Evolutionary conservation across 805 yeast species (phyloP).

Genomic region (Candida stauntonica): DNA sequence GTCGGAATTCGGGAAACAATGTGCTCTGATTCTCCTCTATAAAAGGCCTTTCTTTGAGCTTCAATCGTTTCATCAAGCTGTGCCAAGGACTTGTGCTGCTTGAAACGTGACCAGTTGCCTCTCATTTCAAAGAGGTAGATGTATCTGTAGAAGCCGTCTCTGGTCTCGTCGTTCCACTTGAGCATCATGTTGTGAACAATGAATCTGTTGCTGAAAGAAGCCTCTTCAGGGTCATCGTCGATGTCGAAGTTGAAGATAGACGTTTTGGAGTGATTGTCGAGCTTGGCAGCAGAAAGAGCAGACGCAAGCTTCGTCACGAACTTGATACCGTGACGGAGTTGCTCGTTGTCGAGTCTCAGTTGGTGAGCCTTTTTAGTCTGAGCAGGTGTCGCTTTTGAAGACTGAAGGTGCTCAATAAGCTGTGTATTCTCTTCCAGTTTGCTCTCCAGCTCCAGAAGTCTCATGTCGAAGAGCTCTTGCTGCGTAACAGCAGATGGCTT

Average conservation of each 20-base stretch:
- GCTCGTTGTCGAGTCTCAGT: constrained; percentile 23
- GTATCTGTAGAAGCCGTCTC: constrained; percentile 63
- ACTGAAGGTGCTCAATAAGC: constrained; percentile 24
- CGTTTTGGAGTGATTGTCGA: constrained; percentile 2
- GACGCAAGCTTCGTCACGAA: constrained; percentile 15
- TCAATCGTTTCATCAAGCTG: constrained; percentile 48
- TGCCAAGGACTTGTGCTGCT: constrained; percentile 45
- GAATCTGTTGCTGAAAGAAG: constrained; percentile 49
- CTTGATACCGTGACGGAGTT: constrained; percentile 19
- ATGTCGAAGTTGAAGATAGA: constrained; percentile 14
- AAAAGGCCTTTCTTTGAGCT: constrained; percentile 26
- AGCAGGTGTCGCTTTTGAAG: constrained; percentile 24
- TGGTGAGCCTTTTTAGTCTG: constrained; percentile 10
- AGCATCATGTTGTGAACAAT: constrained; percentile 67
- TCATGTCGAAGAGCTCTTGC: constrained; percentile 29
- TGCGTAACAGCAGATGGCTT: constrained; percentile 44
- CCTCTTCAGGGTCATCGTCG: constrained; percentile 15
- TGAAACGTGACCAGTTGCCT: constrained; percentile 38
- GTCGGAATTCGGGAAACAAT: constrained; percentile 20
- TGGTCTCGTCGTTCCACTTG: constrained; percentile 70
- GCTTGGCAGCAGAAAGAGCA: constrained; percentile 9
- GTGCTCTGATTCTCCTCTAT: constrained; percentile 10
- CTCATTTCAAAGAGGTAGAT: constrained; percentile 44
- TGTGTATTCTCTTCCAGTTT: constrained; percentile 33
- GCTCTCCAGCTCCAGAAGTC: constrained; percentile 15